Conservation (phyloP, 139 green algal species). For the Picochlorum sp. region DNA sequence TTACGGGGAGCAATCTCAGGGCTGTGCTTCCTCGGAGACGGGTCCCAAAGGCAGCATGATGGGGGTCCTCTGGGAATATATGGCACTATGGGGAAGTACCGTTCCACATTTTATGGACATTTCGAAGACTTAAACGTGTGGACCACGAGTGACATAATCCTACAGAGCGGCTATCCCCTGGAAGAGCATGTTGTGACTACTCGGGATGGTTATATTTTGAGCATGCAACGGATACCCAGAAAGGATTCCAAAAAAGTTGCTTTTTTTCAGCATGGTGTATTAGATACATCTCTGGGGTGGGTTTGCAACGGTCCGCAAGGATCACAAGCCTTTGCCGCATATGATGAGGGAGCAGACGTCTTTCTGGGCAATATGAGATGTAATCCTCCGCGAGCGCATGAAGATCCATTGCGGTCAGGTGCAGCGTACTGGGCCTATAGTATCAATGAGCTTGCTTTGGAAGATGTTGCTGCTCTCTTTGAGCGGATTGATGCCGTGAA, state of each 20-base stretch:
- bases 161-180: slow-evolving; percentile 44
- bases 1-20: slow-evolving; percentile 23
- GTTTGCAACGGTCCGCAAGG: slow-evolving; percentile 65
- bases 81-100: not conserved
- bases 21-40: slow-evolving; percentile 12
- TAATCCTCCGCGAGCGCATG: slow-evolving; percentile 62
- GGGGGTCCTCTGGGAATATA: too few relatives aligned
- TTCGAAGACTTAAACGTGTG: slow-evolving; percentile 20
- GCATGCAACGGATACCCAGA: slow-evolving; percentile 70
- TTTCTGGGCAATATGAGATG: slow-evolving; percentile 76
- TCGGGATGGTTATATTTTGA: slow-evolving; percentile 67
- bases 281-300: slow-evolving; percentile 85
- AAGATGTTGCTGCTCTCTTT: slow-evolving; percentile 62
- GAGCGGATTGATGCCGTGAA: slow-evolving; percentile 77
- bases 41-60: not conserved
- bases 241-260: slow-evolving; percentile 46
- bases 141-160: slow-evolving; percentile 26
- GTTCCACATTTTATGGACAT: slow-evolving; percentile 5
- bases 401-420: not conserved
- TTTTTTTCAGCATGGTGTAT: slow-evolving; percentile 80
- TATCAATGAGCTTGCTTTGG: slow-evolving; percentile 68
- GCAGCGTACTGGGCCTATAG: slow-evolving; percentile 76
- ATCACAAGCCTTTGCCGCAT: slow-evolving; percentile 79
- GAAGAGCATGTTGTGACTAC: slow-evolving; percentile 55
- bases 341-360: slow-evolving; percentile 77